Conservation (phyloP, 495 filamentous ascomycete genomes). For the Penicillium paxilli region DNA sequence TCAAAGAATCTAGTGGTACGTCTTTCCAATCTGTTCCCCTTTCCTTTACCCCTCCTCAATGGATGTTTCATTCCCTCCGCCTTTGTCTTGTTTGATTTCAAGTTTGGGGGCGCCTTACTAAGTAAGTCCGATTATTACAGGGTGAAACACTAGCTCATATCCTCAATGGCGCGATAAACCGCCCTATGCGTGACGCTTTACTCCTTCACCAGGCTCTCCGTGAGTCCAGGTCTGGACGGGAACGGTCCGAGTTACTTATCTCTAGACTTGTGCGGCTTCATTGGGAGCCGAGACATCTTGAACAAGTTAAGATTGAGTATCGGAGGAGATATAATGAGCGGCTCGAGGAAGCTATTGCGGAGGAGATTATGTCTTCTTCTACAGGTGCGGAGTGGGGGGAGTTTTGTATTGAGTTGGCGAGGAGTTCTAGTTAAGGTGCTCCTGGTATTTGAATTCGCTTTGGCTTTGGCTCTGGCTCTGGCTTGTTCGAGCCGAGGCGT, state of each 20-base stretch:
- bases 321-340: conserved; percentile 69
- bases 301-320: conserved; percentile 68
- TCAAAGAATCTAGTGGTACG: conserved; percentile 88
- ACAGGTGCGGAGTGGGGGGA: conserved; percentile 53
- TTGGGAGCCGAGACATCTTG: conserved; percentile 79
- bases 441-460: neutral
- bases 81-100: neutral
- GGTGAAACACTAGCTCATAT: conserved; percentile 94
- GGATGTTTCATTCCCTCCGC: neutral
- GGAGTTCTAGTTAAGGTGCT: conserved; percentile 33
- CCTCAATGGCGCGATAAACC: conserved; percentile 94
- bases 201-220: conserved; percentile 90
- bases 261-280: conserved; percentile 78
- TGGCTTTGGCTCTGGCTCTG: neutral
- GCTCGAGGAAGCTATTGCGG: conserved; percentile 60
- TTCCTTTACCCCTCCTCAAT: neutral
- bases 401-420: conserved; percentile 58
- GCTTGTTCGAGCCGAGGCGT: neutral
- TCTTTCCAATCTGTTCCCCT: conserved; percentile 2
- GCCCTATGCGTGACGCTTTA: conserved; percentile 88
- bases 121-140: conserved; percentile 53
- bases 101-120: neutral
- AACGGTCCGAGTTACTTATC: conserved; percentile 80
- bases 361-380: conserved; percentile 42
- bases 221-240: conserved; percentile 58